Evolutionary conservation across 306 rosid species (phyloP), one percentile per base, ranked within the genome.

Genomic region (Corylus heterophylla): DNA sequence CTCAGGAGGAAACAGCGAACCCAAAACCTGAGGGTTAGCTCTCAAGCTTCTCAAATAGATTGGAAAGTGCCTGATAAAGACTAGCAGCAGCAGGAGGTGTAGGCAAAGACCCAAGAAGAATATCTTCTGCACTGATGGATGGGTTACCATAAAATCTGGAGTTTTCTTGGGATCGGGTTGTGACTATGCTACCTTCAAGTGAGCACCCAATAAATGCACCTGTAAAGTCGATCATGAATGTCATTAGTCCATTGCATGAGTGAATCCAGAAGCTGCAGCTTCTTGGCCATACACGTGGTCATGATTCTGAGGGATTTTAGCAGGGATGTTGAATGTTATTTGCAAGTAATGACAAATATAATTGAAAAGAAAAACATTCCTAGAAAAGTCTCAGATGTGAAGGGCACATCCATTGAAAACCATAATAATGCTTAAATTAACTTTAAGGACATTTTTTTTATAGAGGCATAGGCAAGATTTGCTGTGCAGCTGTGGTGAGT

Each of bases 141-240:
- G 71, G 76, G 25, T 61, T 78, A 12, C 82, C 82, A 45, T 78
- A 78, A 71, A 78, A 78, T 59, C 76, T 78, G 2, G 59, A 70
- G 58, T 78, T 71, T 48, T 78, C 82, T 71, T 47, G 35, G 4
- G 62, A 45, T 12, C 76, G 49, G 35, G 72, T 78, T 12, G 70
- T 31, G 35, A 78, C 22, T 35, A 78, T 12, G 71, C 71, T 78
- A 17, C 82, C 82, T 78, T 78, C 77, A 5, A 78, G 71, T 8
- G 77, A 71, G 44, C 77, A 78, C 25, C 82, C 82, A n/a, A 78
- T 59, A 71, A 78, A 78, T 55, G 82, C 82, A 59, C 82, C 82
- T 78, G 68, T 25, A 17, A 22, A 48, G 55, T 22, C 10, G 12
- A 48, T 12, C 35, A 37, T 17, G 27, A 67, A 49, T 37, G 29